Evolutionary conservation across 768 basidiomycete species (phyloP).

Genomic region (Leccinum longicurvipes): DNA sequence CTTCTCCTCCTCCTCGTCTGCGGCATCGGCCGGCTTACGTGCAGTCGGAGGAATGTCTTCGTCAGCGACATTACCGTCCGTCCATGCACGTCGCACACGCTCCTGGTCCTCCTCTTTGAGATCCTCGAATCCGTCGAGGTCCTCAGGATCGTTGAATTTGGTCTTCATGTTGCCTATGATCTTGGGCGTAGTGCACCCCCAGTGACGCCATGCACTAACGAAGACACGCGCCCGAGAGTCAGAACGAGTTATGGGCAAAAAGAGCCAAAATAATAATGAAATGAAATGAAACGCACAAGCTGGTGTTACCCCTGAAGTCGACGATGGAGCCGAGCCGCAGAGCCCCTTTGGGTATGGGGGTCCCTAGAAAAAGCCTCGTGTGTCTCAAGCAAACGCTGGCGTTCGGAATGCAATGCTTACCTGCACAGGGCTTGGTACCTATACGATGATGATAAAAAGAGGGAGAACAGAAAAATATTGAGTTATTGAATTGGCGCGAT

Average conservation of each 20-base stretch:
- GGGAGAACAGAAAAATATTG: conserved; percentile 11
- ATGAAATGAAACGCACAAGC: conserved; percentile 47
- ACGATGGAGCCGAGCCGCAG: conserved; percentile 73
- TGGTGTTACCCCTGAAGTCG: conserved; percentile 66
- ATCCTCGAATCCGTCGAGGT: conserved; percentile 85
- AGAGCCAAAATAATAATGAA: background rate
- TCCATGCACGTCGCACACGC: conserved; percentile 68
- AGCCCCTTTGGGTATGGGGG: conserved; percentile 64
- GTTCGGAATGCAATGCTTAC: conserved; percentile 35
- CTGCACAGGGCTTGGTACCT: conserved; percentile 78
- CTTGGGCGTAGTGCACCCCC: conserved; percentile 78
- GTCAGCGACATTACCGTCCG: conserved; percentile 73
- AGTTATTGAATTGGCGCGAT: conserved; percentile 3
- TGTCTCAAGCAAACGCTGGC: background rate
- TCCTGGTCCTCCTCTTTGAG: conserved; percentile 66
- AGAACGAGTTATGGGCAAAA: background rate
- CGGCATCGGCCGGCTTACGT: conserved; percentile 50
- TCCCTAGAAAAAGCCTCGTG: conserved; percentile 44
- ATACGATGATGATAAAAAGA: conserved; percentile 13
- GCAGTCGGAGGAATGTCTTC: conserved; percentile 81
- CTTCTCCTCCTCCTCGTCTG: conserved; percentile 50
- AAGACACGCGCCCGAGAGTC: background rate
- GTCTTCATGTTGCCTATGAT: conserved; percentile 72
- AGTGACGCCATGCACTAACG: conserved; percentile 78
- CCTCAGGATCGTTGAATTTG: conserved; percentile 51